A percentile compares a stretch with the other conserved stretches of the same genome.
Conservation (phyloP, 2,329 filamentous ascomycete genomes). For the Ascocoryne sarcoides region DNA sequence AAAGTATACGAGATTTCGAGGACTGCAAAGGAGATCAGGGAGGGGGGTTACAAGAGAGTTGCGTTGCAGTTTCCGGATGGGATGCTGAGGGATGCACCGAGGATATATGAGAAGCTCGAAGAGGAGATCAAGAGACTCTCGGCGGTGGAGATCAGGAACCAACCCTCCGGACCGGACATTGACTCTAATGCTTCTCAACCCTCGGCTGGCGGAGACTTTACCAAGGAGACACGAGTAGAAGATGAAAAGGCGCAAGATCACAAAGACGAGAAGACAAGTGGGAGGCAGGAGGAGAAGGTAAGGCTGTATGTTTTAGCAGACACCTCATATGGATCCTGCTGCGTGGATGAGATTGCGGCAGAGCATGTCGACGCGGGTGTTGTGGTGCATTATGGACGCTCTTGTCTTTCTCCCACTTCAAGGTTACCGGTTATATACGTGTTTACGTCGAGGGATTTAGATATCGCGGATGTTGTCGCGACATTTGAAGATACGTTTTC, state of each 20-base stretch:
- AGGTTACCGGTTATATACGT: constrained; percentile 83
- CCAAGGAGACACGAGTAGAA: too few species aligned
- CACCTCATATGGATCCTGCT: constrained; percentile 94
- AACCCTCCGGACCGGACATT: constrained; percentile 3
- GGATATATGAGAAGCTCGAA: constrained; percentile 62
- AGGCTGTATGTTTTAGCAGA: constrained; percentile 79
- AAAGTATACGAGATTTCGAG: constrained; percentile 77
- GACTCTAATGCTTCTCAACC: background rate
- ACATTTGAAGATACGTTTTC: constrained; percentile 63
- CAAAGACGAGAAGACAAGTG: background rate
- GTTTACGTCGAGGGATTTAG: constrained; percentile 67
- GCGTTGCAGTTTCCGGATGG: constrained; percentile 94
- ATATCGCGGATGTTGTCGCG: constrained; percentile 44
- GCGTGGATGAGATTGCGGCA: constrained; percentile 92
- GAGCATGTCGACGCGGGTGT: constrained; percentile 88
- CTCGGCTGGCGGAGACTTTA: too few species aligned
- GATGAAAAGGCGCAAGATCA: background rate
- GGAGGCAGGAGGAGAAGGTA: constrained; percentile 24
- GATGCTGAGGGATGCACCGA: constrained; percentile 79
- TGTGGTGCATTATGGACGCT: constrained; percentile 87
- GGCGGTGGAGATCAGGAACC: constrained; percentile 4
- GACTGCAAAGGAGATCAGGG: constrained; percentile 67
- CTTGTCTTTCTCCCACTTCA: constrained; percentile 84
- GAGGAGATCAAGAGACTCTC: constrained; percentile 34
- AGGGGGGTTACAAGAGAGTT: constrained; percentile 63